These are phyloP conservation scores for Centrapalus pauciflorus DNA, from an alignment of 129 eudicot species.

Conservation along the genomic window DNA sequence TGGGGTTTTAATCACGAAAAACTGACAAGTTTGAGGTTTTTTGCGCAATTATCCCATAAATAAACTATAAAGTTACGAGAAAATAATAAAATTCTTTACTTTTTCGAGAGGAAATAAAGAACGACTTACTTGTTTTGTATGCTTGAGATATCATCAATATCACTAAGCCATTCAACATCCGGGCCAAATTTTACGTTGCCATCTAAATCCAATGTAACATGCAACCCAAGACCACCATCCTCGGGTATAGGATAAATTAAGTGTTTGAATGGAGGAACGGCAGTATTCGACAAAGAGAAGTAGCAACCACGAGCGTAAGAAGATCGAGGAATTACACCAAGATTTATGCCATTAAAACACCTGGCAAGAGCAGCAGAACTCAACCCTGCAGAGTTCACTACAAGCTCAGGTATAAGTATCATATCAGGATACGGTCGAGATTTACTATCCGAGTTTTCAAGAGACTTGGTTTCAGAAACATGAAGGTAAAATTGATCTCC, in stretches of 20 bases:
- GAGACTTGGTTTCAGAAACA: slow-evolving; percentile 48
- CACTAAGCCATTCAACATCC: slow-evolving; percentile 77
- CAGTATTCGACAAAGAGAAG: slow-evolving; percentile 52
- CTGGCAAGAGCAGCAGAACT: slow-evolving; percentile 68
- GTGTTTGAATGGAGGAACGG: slow-evolving; percentile 60
- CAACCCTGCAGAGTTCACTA: slow-evolving; percentile 85
- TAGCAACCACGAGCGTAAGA: slow-evolving; percentile 86
- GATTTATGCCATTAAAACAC: slow-evolving; percentile 43
- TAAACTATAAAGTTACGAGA: not conserved
- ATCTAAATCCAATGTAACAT: slow-evolving; percentile 82
- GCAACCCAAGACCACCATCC: slow-evolving; percentile 93
- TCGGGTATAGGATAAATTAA: slow-evolving; percentile 93
- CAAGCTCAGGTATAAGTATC: slow-evolving; percentile 57
- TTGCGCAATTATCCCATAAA: too few relatives aligned
- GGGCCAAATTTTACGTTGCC: slow-evolving; percentile 94
- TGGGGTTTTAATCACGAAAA: too few relatives aligned
- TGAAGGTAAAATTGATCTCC: slow-evolving; percentile 52
- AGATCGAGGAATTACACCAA: slow-evolving; percentile 39
- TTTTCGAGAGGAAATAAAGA: not conserved
- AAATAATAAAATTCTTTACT: not conserved
- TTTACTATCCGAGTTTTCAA: slow-evolving; percentile 31
- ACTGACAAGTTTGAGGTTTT: too few relatives aligned
- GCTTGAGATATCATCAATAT: slow-evolving; percentile 53
- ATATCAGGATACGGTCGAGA: slow-evolving; percentile 51
- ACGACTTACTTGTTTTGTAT: slow-evolving; percentile 60